These are phyloP conservation scores for Solanum medicagineum DNA, from an alignment of 257 asterid species.

Conservation along the genomic window DNA sequence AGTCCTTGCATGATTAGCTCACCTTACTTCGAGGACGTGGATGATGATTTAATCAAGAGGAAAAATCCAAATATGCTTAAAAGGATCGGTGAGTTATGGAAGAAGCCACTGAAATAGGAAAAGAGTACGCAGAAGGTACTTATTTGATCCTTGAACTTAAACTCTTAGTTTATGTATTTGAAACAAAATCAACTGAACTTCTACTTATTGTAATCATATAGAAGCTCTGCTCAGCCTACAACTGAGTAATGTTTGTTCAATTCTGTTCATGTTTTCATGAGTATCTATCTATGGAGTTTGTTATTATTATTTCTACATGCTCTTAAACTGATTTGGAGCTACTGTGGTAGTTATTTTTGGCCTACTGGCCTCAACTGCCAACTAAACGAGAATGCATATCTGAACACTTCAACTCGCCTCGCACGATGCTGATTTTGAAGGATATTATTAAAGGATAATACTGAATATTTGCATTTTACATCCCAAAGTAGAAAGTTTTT, in stretches of 20 bases:
- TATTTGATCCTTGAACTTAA: background rate
- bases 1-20: conserved; percentile 35
- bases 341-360: background rate
- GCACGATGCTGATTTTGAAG: background rate
- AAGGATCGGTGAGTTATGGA: conserved; percentile 75
- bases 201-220: background rate
- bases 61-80: conserved; percentile 70
- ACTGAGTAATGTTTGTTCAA: background rate
- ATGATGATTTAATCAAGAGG: conserved; percentile 63
- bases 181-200: background rate
- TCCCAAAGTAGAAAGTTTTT: too few relatives aligned
- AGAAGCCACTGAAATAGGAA: conserved; percentile 63
- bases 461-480: too few relatives aligned
- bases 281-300: background rate
- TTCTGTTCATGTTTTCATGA: background rate
- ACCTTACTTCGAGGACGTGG: conserved; percentile 57
- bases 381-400: background rate
- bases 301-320: background rate
- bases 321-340: background rate
- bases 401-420: background rate
- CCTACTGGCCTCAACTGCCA: background rate
- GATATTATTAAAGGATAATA: too few relatives aligned
- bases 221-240: background rate
- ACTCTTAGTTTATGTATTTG: background rate
- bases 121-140: background rate